These are phyloP conservation scores for Cryptococcus deneoformans DNA, from an alignment of 1,284 basidiomycete genomes.

Conservation along the genomic window DNA sequence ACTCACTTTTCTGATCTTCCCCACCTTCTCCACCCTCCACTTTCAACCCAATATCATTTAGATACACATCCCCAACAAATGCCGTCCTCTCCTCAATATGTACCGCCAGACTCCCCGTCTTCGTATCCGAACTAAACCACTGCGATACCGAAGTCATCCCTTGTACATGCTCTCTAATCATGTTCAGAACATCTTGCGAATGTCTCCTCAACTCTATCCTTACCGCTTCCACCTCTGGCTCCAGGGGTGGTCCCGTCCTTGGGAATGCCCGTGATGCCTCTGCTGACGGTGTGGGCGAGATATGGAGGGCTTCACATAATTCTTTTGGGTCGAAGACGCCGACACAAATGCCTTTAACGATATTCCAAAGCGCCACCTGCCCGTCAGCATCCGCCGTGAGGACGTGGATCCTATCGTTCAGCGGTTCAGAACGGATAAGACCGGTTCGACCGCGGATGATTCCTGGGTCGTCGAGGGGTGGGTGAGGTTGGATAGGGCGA, in stretches of 20 bases:
- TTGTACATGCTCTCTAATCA: slow-evolving; percentile 82
- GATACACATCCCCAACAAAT: slow-evolving; percentile 94
- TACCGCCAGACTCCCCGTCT: slow-evolving; percentile 80
- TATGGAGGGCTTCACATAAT: too few species aligned
- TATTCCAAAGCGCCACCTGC: slow-evolving; percentile 87
- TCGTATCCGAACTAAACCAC: slow-evolving; percentile 86
- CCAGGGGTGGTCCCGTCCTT: slow-evolving; percentile 43
- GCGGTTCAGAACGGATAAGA: slow-evolving; percentile 72
- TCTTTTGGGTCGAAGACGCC: slow-evolving; percentile 68
- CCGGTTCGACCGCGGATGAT: slow-evolving; percentile 72
- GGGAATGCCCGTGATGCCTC: not conserved
- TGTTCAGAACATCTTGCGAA: slow-evolving; percentile 70
- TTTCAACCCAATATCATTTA: slow-evolving; percentile 76
- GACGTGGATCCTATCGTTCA: slow-evolving; percentile 90
- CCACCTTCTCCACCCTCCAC: slow-evolving; percentile 50
- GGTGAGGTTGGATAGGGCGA: slow-evolving; percentile 58
- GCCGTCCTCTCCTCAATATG: slow-evolving; percentile 76
- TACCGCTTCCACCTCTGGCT: not conserved
- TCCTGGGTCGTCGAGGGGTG: slow-evolving; percentile 61
- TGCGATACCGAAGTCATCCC: slow-evolving; percentile 80
- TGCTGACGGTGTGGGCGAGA: too few species aligned
- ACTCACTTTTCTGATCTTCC: slow-evolving; percentile 78
- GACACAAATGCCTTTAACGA: slow-evolving; percentile 72
- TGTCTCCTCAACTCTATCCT: slow-evolving; percentile 41
- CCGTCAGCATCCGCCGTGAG: slow-evolving; percentile 85